Evolutionary conservation across 495 filamentous ascomycete species (phyloP), one percentile per base, ranked within the genome.

Genomic region (Daldinia grandis): DNA sequence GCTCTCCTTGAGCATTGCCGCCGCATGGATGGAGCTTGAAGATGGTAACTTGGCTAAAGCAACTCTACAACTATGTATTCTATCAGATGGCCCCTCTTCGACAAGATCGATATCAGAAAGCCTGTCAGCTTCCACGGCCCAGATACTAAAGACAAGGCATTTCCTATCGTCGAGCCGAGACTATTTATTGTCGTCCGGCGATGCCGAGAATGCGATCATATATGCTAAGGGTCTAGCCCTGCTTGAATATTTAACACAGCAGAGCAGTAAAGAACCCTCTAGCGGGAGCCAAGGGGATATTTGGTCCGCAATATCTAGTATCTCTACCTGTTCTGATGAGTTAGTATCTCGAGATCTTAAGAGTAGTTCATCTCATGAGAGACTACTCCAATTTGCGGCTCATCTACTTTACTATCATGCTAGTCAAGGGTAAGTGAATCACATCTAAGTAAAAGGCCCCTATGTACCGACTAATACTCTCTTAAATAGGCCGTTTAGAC

Each of bases 331-430:
- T 40, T 86, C 68, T 62, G 72, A 66, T 5, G 74, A 74, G 51
- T 78, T 85, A 6, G 69, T 78, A 12, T 72, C 77, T 15, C 68
- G 73, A 9, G 76, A 79, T 58, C 79, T 78, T 35, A 77, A 69
- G 7, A 35, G 78, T 24, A 68, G 59, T 24, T 58, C 44, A 33
- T 61, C 71, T 12, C 81, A 86, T 38, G 89, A 94, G 76, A 78
- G 85, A 14, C 79, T 91, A 4, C 86, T 92, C 66, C 92, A 94
- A 78, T 81, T 83, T 49, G 86, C 87, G 47, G 85, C 90, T 24
- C 83, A 82, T n/a, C 80, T 99, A 3, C 77, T 97, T 28, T 86
- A 88, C 73, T 83, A 89, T 73, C 89, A 95, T 75, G 80, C 89
- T 25, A 82, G 76, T 1, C 84, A 84, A 55, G 83, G 84, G 81